These are phyloP conservation scores for Neurospora crassa DNA, from an alignment of 2,329 filamentous ascomycete genomes.

Conservation along the genomic window DNA sequence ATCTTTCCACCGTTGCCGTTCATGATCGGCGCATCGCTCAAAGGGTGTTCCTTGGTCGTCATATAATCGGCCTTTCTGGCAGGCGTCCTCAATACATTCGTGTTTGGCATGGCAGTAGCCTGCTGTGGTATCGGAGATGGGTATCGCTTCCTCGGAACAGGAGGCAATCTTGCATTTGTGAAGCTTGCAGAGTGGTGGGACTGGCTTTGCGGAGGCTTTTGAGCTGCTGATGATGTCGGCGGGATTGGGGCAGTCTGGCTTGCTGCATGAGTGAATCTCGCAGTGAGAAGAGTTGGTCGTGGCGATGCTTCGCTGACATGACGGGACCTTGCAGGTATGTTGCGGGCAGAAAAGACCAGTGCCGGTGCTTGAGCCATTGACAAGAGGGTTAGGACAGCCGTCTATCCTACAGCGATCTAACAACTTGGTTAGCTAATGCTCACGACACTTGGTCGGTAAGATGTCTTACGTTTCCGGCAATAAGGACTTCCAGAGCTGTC, in stretches of 20 bases:
- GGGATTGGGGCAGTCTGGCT: neutral
- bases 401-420: neutral
- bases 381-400: neutral
- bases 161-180: neutral
- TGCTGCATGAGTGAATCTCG: neutral
- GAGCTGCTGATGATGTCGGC: neutral
- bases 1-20: neutral
- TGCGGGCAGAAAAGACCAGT: neutral
- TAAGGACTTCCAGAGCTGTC: neutral
- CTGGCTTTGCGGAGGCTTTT: neutral
- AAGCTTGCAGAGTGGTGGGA: neutral
- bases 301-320: neutral
- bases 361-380: neutral
- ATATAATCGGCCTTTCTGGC: neutral
- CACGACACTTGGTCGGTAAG: rapidly evolving
- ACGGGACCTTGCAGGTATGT: neutral
- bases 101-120: neutral
- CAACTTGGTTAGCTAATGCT: neutral
- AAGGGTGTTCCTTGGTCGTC: neutral
- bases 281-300: neutral
- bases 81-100: neutral
- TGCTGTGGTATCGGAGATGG: neutral
- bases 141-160: neutral
- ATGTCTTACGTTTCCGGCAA: neutral
- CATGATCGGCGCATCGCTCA: neutral